These are phyloP conservation scores for Mycena epipterygia DNA, from an alignment of 768 basidiomycete species.

Conservation along the genomic window DNA sequence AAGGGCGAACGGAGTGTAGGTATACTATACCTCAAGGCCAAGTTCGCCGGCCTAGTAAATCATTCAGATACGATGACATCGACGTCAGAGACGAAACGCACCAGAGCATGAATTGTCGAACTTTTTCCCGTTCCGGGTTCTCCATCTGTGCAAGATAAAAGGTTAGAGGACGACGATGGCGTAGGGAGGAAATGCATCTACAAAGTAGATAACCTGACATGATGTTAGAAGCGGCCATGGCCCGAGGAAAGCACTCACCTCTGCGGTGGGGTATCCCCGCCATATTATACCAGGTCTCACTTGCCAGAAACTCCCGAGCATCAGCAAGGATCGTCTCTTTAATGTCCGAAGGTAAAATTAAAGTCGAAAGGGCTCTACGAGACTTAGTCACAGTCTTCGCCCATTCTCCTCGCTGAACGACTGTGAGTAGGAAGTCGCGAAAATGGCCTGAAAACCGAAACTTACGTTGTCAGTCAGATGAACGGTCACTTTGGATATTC, in stretches of 20 bases:
- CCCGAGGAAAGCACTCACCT: neutral
- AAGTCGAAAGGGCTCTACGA: constrained; percentile 27
- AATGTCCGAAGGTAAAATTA: constrained; percentile 31
- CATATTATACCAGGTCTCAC: constrained; percentile 34
- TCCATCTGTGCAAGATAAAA: constrained; percentile 14
- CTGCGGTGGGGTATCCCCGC: constrained; percentile 38
- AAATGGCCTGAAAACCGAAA: neutral
- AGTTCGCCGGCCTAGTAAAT: constrained; percentile 27
- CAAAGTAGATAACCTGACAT: constrained; percentile 25
- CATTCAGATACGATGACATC: neutral
- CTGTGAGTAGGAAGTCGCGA: neutral
- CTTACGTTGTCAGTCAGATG: constrained; percentile 31
- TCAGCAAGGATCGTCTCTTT: constrained; percentile 32
- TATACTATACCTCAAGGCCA: constrained; percentile 22
- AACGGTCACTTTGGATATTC: constrained; percentile 13
- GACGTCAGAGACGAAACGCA: neutral
- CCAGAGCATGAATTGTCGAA: constrained; percentile 27
- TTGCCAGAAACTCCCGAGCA: constrained; percentile 32
- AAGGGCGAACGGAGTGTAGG: neutral
- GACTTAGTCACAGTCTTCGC: constrained; percentile 29
- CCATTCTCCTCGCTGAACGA: constrained; percentile 26
- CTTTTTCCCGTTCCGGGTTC: constrained; percentile 35
- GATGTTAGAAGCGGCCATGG: neutral
- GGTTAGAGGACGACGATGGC: neutral
- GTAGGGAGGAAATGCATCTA: neutral